Base-by-base conservation (phyloP, 257 asterid genomes). In the Nicotiana tomentosiformis region DNA sequence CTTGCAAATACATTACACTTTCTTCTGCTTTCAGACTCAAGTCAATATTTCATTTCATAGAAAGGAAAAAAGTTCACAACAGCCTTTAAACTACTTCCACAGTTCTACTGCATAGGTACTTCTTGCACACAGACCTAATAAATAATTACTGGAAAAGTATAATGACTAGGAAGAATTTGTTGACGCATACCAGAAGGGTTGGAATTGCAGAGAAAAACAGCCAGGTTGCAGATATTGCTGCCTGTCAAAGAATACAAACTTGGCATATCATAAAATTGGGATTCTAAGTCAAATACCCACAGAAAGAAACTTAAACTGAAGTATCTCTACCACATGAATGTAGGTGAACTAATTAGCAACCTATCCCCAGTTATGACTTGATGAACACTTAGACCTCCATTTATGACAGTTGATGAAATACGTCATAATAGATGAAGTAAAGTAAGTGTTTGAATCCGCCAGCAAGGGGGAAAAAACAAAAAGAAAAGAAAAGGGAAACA, bases 171-270 rank as follows among this genome's bases (percentile, higher is more conserved):
- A 82, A 60, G 64, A 80, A 67, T 80, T 15, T 18, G 60, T 46
- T 56, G 77, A 35, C 29, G 85, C 96, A 15, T 83, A 92, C 99
- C 99, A 93, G 92, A 82, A 95, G 93, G 8, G 95, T 81, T 5
- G 99, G 99, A 72, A 93, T 95, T 55, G 98, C 95, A 0, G 97
- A 85, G 85, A 89, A 89, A 81, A 95, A 93, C 60, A 95, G 94
- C 97, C 97, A 92, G 26, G 98, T 90, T 77, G 99, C 94, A 64
- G 98, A 95, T 82, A 95, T 83, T 37, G 97, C 99, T 43, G 91
- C 87, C 99, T 95, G 94, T 35, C 89, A 84, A 87, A 65, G 37
- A 84, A 85, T 57, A 77, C 5, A 78, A 77, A 35, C 6, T 29
- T 1, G 43, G 6, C 5, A 51, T 51, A 76, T 76, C 64, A 43